Conservation (phyloP, 116 monocot genomes). For the Zostera marina region DNA sequence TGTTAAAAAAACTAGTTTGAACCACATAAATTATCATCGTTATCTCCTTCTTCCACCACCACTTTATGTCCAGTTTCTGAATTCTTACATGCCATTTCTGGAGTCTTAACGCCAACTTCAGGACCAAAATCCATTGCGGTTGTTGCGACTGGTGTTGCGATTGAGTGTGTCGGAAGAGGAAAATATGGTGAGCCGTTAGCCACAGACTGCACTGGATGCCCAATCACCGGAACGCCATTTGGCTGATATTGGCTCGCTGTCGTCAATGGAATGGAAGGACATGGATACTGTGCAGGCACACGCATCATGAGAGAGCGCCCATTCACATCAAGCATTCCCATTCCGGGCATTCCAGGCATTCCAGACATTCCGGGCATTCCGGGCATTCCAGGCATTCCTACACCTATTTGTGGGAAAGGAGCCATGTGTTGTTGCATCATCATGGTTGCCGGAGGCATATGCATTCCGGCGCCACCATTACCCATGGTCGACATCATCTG, state of each 20-base stretch:
- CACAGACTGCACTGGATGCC: conserved; percentile 18
- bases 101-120: conserved; percentile 7
- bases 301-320: conserved; percentile 27
- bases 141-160: no score
- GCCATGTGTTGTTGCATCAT: conserved; percentile 31
- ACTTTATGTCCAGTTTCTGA: conserved; percentile 4
- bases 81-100: conserved; percentile 9
- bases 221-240: conserved; percentile 22
- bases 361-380: no score
- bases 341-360: no score
- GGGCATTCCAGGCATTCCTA: conserved; percentile 29
- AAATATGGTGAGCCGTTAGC: conserved; percentile 8
- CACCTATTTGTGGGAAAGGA: conserved; percentile 35
- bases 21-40: no score
- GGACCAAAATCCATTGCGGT: conserved; percentile 3
- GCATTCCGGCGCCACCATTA: conserved; percentile 45
- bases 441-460: conserved; percentile 65
- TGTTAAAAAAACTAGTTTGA: no score
- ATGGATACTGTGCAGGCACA: conserved; percentile 26
- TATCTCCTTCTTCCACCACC: no score
- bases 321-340: conserved; percentile 63
- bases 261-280: conserved; percentile 14
- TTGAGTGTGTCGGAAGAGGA: conserved; percentile 10
- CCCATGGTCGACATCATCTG: conserved; percentile 88
- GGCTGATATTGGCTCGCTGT: conserved; percentile 16